Evolutionary conservation across 345 rosid species (phyloP).

Genomic region (Crucihimalaya himalaica): DNA sequence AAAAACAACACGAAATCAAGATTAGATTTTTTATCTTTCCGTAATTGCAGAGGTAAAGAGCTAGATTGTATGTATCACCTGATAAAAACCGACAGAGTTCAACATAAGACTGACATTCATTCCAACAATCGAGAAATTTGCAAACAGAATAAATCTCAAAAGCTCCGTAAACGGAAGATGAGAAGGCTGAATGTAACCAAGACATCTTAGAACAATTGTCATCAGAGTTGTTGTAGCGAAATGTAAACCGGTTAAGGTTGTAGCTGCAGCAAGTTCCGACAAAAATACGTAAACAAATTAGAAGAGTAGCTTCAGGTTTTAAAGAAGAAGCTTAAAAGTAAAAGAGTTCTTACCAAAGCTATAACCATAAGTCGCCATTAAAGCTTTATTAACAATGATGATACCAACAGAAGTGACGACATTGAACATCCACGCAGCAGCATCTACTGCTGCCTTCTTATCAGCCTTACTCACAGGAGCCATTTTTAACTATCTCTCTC

Average conservation of each 20-base stretch:
- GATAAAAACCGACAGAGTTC: slow-evolving; percentile 99
- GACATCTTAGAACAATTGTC: slow-evolving; percentile 74
- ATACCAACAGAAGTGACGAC: slow-evolving; percentile 97
- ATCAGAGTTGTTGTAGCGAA: slow-evolving; percentile 83
- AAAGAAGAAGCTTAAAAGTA: background rate
- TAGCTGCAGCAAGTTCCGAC: slow-evolving; percentile 60
- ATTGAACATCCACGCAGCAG: slow-evolving; percentile 99
- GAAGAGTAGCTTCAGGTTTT: background rate
- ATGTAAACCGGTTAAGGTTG: slow-evolving; percentile 94
- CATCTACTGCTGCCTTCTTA: slow-evolving; percentile 82
- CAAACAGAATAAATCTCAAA: slow-evolving; percentile 76
- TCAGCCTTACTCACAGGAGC: slow-evolving; percentile 74
- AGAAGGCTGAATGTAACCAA: slow-evolving; percentile 92
- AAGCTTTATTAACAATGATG: slow-evolving; percentile 91
- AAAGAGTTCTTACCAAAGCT: slow-evolving; percentile 65
- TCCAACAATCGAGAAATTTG: slow-evolving; percentile 96
- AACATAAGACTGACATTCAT: slow-evolving; percentile 99
- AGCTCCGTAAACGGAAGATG: slow-evolving; percentile 84
- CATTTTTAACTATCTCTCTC: slow-evolving; percentile 35
- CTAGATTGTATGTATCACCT: slow-evolving; percentile 48
- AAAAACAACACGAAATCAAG: slow-evolving; percentile 24
- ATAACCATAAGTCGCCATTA: slow-evolving; percentile 97
- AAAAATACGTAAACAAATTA: slow-evolving; percentile 59
- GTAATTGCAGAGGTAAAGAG: background rate
- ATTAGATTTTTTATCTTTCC: background rate